These are phyloP conservation scores for Microdochium nivale DNA, from an alignment of 2,329 filamentous ascomycete genomes.

Conservation along the genomic window DNA sequence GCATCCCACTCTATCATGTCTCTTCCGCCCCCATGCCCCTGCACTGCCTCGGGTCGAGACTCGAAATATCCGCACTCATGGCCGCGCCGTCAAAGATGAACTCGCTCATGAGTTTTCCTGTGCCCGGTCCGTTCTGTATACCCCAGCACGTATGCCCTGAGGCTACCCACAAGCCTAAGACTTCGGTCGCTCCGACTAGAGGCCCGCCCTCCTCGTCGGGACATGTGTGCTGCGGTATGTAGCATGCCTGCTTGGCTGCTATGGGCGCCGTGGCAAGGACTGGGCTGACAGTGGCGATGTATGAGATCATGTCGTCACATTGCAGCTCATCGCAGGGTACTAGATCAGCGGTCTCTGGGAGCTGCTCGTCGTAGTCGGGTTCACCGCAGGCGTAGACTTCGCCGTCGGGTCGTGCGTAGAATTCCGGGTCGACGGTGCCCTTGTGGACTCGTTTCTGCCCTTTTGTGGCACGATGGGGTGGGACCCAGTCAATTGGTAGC, in stretches of 20 bases:
- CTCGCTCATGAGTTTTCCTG: conserved; percentile 73
- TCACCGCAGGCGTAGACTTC: conserved; percentile 93
- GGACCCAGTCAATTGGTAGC: conserved; percentile 57
- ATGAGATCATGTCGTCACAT: conserved; percentile 79
- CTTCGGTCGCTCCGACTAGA: conserved; percentile 66
- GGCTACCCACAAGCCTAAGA: conserved; percentile 70
- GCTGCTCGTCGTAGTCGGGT: conserved; percentile 64
- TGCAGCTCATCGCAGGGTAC: conserved; percentile 67
- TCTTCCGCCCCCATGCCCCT: conserved; percentile 20
- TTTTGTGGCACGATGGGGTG: conserved; percentile 35
- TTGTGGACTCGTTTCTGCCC: conserved; percentile 45
- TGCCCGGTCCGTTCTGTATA: conserved; percentile 90
- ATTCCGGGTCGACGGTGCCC: conserved; percentile 73
- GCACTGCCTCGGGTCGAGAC: conserved; percentile 59
- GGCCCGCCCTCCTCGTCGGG: conserved; percentile 57
- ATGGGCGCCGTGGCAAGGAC: conserved; percentile 60
- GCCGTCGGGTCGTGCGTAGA: conserved; percentile 81
- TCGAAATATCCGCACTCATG: conserved; percentile 56
- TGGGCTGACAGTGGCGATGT: conserved; percentile 60
- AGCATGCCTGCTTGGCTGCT: conserved; percentile 79
- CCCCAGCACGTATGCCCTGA: conserved; percentile 97
- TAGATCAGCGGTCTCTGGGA: conserved; percentile 67
- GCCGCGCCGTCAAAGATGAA: conserved; percentile 66
- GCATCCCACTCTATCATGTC: background rate
- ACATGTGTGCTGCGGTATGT: conserved; percentile 69